These are phyloP conservation scores for Metarhizium album DNA, from an alignment of 2,329 filamentous ascomycete species.

Conservation along the genomic window DNA sequence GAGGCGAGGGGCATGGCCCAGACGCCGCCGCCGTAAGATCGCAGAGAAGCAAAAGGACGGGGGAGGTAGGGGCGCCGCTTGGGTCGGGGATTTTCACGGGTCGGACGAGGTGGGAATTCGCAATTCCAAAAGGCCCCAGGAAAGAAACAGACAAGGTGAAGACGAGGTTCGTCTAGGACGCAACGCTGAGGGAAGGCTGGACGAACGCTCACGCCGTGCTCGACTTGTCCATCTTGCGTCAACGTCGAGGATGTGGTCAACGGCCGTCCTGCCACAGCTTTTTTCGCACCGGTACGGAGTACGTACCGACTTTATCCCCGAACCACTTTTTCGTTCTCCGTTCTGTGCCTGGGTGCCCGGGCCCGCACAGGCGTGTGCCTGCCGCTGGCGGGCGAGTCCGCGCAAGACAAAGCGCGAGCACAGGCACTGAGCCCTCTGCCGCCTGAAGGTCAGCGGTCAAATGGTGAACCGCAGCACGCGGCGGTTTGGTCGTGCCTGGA, in stretches of 20 bases:
- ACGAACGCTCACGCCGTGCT: slow-evolving; percentile 3
- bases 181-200: neutral
- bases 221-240: neutral
- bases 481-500: too few relatives aligned
- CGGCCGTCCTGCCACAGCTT: neutral
- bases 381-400: too few relatives aligned
- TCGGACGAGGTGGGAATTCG: neutral
- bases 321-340: neutral
- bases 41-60: neutral
- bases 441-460: too few relatives aligned
- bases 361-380: too few relatives aligned
- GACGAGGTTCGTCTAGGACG: neutral
- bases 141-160: neutral
- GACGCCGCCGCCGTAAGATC: neutral
- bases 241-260: neutral
- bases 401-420: too few relatives aligned
- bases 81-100: neutral
- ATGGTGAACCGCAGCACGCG: too few relatives aligned
- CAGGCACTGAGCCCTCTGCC: too few relatives aligned
- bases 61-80: neutral
- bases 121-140: neutral
- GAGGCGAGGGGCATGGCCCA: slow-evolving; percentile 8
- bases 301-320: slow-evolving; percentile 3
- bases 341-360: neutral
- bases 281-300: neutral